phyloP scores from a whole-genome alignment of 1,284 basidiomycete genomes.

The Marasmius oreades region DNA sequence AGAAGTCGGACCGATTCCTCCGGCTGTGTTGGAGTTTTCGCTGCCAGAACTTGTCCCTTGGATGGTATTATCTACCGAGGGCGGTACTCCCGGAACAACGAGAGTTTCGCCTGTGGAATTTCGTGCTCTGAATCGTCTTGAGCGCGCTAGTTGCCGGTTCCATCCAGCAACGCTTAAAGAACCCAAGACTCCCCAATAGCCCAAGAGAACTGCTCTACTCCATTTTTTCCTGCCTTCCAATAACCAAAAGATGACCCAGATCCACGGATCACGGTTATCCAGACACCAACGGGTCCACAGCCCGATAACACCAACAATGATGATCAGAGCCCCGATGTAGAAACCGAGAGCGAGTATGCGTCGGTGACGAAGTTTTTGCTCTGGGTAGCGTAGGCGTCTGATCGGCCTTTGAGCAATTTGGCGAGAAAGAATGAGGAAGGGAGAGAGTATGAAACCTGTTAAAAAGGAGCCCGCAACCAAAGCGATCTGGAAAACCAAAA shows the following conservation, averaged over 20 bases:
- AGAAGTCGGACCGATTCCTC: neutral
- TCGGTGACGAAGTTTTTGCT: slow-evolving; percentile 83
- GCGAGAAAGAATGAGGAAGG: slow-evolving; percentile 88
- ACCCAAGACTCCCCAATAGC: slow-evolving; percentile 84
- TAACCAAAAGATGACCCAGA: slow-evolving; percentile 79
- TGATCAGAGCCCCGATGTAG: slow-evolving; percentile 74
- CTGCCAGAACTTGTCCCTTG: slow-evolving; percentile 6
- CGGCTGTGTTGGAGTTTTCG: slow-evolving; percentile 2
- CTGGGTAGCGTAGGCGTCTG: slow-evolving; percentile 84
- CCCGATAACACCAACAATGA: slow-evolving; percentile 86
- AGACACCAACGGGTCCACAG: slow-evolving; percentile 92
- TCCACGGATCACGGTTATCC: slow-evolving; percentile 82
- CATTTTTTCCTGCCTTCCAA: slow-evolving; percentile 75
- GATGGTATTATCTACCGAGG: neutral
- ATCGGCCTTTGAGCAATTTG: slow-evolving; percentile 91
- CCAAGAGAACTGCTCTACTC: slow-evolving; percentile 79
- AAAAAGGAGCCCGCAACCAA: slow-evolving; percentile 91
- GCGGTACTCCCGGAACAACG: slow-evolving; percentile 20
- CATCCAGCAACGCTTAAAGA: slow-evolving; percentile 88
- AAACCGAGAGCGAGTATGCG: slow-evolving; percentile 85
- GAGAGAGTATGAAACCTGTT: slow-evolving; percentile 91
- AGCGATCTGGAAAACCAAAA: slow-evolving; percentile 91
- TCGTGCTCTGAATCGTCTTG: slow-evolving; percentile 60
- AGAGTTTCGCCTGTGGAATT: slow-evolving; percentile 35
- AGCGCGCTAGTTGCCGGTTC: slow-evolving; percentile 83